These are phyloP conservation scores for Brassica incana DNA, from an alignment of 345 rosid genomes.

Conservation along the genomic window DNA sequence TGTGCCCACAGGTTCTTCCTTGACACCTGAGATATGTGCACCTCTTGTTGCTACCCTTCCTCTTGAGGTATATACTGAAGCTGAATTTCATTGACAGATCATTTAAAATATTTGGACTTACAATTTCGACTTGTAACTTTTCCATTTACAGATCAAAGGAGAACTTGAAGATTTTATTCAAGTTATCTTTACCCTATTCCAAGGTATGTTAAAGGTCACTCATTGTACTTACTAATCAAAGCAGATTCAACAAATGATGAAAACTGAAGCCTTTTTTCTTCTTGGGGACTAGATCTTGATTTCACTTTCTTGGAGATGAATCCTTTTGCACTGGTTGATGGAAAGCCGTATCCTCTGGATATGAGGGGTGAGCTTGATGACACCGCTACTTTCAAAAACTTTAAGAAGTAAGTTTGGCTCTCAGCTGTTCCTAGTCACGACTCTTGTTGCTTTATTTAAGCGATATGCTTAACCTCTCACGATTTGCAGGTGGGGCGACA, in stretches of 20 bases:
- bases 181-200: slow-evolving; percentile 67
- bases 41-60: slow-evolving; percentile 94
- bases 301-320: slow-evolving; percentile 99
- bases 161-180: slow-evolving; percentile 73
- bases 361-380: slow-evolving; percentile 99
- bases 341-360: slow-evolving; percentile 96
- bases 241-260: not conserved
- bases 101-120: not conserved
- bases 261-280: not conserved
- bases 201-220: slow-evolving; percentile 51
- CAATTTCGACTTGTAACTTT: not conserved
- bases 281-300: slow-evolving; percentile 68
- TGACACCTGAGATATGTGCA: slow-evolving; percentile 72
- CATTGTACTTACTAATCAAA: not conserved
- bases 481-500: slow-evolving; percentile 80
- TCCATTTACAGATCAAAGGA: slow-evolving; percentile 52
- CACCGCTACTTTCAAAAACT: slow-evolving; percentile 97
- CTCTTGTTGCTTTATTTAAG: not conserved
- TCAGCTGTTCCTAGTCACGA: not conserved
- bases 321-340: slow-evolving; percentile 86
- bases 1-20: slow-evolving; percentile 65
- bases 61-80: slow-evolving; percentile 65
- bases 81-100: not conserved
- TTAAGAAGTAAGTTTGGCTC: slow-evolving; percentile 64
- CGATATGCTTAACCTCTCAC: slow-evolving; percentile 12